Conservation (phyloP, 2,329 filamentous ascomycete genomes). For the Xylaria arbuscula region DNA sequence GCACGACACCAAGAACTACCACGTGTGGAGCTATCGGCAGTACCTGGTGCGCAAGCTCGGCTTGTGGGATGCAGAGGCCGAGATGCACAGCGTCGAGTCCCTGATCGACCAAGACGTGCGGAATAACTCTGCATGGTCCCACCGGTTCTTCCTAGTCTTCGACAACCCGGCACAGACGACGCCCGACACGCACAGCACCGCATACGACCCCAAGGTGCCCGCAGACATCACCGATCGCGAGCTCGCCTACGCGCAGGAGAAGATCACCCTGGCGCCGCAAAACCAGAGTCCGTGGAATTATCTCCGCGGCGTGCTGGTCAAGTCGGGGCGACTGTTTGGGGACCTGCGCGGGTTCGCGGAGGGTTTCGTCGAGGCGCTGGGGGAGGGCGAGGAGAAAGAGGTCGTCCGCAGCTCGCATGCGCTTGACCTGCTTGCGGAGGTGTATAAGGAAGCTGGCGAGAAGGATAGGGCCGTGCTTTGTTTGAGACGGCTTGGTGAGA, state of each 20-base stretch:
- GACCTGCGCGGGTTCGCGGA: conserved; percentile 61
- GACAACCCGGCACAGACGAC: conserved; percentile 66
- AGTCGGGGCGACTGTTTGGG: conserved; percentile 66
- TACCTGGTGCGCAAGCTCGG: conserved; percentile 73
- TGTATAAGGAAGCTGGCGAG: conserved; percentile 68
- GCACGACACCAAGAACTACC: conserved; percentile 95
- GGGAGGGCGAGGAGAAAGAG: conserved; percentile 57
- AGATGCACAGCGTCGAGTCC: conserved; percentile 76
- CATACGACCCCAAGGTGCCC: conserved; percentile 67
- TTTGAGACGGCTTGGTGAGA: conserved; percentile 78
- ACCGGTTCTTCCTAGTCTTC: conserved; percentile 94
- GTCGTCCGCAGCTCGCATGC: conserved; percentile 72
- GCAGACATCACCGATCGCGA: conserved; percentile 77
- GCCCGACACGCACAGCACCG: conserved; percentile 59
- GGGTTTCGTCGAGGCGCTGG: conserved; percentile 62
- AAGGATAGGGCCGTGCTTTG: conserved; percentile 74
- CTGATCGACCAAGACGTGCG: conserved; percentile 84
- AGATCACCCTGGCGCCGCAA: conserved; percentile 84
- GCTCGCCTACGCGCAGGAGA: conserved; percentile 76
- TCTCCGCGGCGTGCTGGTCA: conserved; percentile 77
- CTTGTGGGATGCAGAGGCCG: conserved; percentile 62
- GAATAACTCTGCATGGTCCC: conserved; percentile 98
- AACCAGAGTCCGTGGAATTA: conserved; percentile 98
- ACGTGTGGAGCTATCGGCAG: conserved; percentile 97
- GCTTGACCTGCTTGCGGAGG: conserved; percentile 78